phyloP scores from a whole-genome alignment of 169 alveolate species.

The Plasmodium fragile region DNA sequence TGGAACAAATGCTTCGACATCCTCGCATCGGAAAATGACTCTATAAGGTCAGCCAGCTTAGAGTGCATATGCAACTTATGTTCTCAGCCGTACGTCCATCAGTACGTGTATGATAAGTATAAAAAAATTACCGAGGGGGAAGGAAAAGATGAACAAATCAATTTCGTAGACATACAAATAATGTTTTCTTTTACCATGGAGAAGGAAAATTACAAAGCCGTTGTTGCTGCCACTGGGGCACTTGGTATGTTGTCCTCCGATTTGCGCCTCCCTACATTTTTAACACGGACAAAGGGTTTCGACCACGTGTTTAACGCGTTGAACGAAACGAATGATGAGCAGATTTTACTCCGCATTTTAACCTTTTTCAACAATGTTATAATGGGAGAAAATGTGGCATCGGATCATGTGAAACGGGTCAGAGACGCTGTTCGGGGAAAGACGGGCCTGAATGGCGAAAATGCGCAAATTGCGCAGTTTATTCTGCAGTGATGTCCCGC shows the following conservation, averaged over 20 bases:
- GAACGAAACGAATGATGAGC: conserved; percentile 42
- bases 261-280: conserved; percentile 55
- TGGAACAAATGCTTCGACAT: conserved; percentile 71
- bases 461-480: conserved; percentile 52
- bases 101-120: conserved; percentile 64
- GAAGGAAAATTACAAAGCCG: conserved; percentile 47
- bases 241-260: conserved; percentile 68
- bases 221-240: conserved; percentile 73
- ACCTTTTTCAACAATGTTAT: conserved; percentile 67
- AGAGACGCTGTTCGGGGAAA: conserved; percentile 19
- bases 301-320: conserved; percentile 50
- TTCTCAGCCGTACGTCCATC: conserved; percentile 70
- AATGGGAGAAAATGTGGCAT: conserved; percentile 45
- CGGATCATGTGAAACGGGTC: conserved; percentile 15
- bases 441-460: conserved; percentile 48
- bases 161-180: conserved; percentile 72
- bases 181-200: conserved; percentile 66
- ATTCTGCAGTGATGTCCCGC: conserved; percentile 24
- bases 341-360: conserved; percentile 63
- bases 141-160: conserved; percentile 22
- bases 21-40: conserved; percentile 58
- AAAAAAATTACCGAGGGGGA: conserved; percentile 29
- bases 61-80: conserved; percentile 76
- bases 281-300: conserved; percentile 44
- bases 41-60: conserved; percentile 50